phyloP scores from a whole-genome alignment of 208 protist genomes.

The Lotmaria passim region DNA sequence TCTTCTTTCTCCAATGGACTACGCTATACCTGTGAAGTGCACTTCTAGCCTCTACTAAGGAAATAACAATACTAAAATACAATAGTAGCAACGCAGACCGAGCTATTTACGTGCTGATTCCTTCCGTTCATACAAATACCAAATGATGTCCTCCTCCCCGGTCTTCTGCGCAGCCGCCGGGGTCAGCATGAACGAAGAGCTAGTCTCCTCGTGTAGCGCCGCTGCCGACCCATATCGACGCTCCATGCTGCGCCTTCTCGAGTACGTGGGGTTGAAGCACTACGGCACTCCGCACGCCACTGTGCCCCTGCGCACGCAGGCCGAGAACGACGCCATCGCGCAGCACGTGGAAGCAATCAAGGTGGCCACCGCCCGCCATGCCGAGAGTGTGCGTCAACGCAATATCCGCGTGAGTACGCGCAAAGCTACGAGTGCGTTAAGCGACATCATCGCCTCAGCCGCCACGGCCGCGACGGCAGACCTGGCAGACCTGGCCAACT shows the following conservation, averaged over 20 bases:
- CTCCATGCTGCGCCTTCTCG: conserved; percentile 61
- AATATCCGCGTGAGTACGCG: conserved; percentile 28
- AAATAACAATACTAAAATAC: too few relatives aligned
- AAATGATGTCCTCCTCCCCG: neutral
- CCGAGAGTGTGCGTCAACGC: conserved; percentile 30
- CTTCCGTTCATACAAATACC: neutral
- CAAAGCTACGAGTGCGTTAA: conserved; percentile 12
- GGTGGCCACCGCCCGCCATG: conserved; percentile 19
- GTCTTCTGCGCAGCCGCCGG: conserved; percentile 1
- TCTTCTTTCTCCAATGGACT: too few relatives aligned
- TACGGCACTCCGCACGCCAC: conserved; percentile 50
- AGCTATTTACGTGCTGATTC: conserved; percentile 1
- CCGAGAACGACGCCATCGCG: conserved; percentile 34
- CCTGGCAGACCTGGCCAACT: neutral
- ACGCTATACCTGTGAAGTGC: too few relatives aligned
- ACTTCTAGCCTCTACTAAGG: too few relatives aligned
- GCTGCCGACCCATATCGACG: conserved; percentile 59
- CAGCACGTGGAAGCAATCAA: conserved; percentile 18
- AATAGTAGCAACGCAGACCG: too few relatives aligned
- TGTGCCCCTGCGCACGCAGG: conserved; percentile 43
- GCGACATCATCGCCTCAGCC: conserved; percentile 9
- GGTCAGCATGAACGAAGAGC: conserved; percentile 8
- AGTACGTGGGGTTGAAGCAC: conserved; percentile 56
- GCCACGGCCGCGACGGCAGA: conserved; percentile 1
- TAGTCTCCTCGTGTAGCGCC: conserved; percentile 18